phyloP scores from a whole-genome alignment of 257 asterid species.

The Salvia rosmarinus region DNA sequence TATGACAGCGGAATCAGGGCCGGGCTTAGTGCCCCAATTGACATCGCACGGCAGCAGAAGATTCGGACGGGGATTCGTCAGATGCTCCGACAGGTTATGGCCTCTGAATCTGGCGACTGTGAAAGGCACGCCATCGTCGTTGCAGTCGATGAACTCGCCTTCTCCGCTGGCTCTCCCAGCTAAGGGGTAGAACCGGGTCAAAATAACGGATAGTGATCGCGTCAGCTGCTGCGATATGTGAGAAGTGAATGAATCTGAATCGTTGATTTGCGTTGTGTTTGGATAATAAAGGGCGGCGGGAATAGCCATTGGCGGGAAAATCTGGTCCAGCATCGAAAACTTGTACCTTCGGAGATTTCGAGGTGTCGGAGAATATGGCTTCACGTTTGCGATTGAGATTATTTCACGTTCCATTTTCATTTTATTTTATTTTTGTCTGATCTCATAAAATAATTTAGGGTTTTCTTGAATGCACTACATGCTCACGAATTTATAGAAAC shows the following conservation, averaged over 20 bases:
- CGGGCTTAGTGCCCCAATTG: neutral
- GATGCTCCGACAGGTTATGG: neutral
- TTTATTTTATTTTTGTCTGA: too few relatives aligned
- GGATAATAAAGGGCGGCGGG: conserved; percentile 31
- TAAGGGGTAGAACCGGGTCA: neutral
- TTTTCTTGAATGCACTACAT: too few relatives aligned
- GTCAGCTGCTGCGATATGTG: conserved; percentile 21
- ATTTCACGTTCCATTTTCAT: conserved; percentile 3
- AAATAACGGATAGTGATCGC: neutral
- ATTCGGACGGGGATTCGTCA: neutral
- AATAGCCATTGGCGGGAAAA: conserved; percentile 9
- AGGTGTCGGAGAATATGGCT: conserved; percentile 40
- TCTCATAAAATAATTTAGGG: too few relatives aligned
- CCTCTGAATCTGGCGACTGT: neutral
- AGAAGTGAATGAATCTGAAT: neutral
- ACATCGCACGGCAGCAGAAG: neutral
- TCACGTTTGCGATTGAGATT: conserved; percentile 26
- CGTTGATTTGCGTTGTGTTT: neutral
- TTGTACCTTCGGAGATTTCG: too few relatives aligned
- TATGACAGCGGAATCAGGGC: neutral
- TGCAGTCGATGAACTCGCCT: neutral
- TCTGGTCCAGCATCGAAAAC: conserved; percentile 38
- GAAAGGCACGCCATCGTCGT: conserved; percentile 16
- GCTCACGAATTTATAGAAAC: too few relatives aligned
- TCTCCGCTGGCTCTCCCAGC: neutral